A percentile compares a stretch with the other conserved stretches of the same genome.
phyloP scores from a whole-genome alignment of 164 flowering plant genomes.

The Stephania japonica region DNA sequence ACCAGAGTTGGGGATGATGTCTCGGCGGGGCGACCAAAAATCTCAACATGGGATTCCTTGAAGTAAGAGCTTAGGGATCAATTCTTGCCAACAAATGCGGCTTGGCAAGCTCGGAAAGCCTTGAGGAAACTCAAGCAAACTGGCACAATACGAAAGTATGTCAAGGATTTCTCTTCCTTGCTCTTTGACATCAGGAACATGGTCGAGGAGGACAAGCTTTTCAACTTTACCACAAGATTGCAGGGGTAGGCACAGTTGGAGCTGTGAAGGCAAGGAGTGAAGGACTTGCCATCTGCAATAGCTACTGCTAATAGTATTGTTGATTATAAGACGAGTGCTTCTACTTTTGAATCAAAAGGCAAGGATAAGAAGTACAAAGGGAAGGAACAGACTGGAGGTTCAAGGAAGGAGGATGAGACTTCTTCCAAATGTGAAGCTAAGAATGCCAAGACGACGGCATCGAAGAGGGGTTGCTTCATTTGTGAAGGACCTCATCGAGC shows the following conservation, averaged over 20 bases:
- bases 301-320: neutral
- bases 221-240: neutral
- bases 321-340: neutral
- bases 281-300: neutral
- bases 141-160: neutral
- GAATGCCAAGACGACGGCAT: too few relatives aligned
- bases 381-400: too few relatives aligned
- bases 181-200: neutral
- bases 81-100: neutral
- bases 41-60: neutral
- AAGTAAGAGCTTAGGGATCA: neutral
- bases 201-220: neutral
- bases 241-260: neutral
- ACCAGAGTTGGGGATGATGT: neutral
- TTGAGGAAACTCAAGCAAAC: neutral
- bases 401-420: too few relatives aligned
- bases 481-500: too few relatives aligned
- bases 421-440: too few relatives aligned
- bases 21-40: neutral
- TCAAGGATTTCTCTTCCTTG: neutral
- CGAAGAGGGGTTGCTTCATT: too few relatives aligned
- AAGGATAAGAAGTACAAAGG: neutral
- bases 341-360: neutral
- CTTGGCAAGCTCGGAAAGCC: neutral
- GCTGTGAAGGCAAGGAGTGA: neutral